Evolutionary conservation across 2,329 filamentous ascomycete genomes (phyloP), one percentile per base, ranked within the genome.

Genomic region (Nothophaeocryptopus gaeumannii): DNA sequence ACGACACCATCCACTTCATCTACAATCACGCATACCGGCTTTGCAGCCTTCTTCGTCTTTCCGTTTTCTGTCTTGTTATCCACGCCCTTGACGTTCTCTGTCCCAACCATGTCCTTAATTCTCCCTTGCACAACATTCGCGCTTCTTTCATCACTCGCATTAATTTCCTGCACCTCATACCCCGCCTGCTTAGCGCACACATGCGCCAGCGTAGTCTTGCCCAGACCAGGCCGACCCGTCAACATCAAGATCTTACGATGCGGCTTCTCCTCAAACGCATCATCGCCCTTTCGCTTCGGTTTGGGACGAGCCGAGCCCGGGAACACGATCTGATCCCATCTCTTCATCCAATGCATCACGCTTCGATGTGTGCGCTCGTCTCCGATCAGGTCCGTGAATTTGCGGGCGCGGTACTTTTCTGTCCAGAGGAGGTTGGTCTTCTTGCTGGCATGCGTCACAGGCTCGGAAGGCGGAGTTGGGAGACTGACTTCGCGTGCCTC

Each of bases 1-100:
- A 95, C 89, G 0, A 95, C 93, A 35, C 93, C 93, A 65, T 99
- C 93, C 1, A 97, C 93, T 70, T 99, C 93, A 63, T 99, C 93
- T 1, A 99, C 89, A 2, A 99, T 80, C 3, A 99, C 88, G 60
- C 93, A 99, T 0, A 96, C 84, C 0, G 93, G 95, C 51, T 85
- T 88, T 10, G 88, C 90, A 31, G 85, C 77, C 64, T 89, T 95
- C 47, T 80, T 78, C 9, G 82, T 71, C 70, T 82, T 82, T 43
- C 76, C 81, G 39, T 70, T 71, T 15, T 68, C 65, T 4, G 67
- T 74, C 53, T 76, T 81, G 7, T 49, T 49, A 2, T 70, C 73
- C 48, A 82, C 78, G 8, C 88, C 84, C 26, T 80, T 93, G 53
- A 99, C 92, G 52, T 89, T 96, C 68, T 99, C 92, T 0, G 93